Evolutionary conservation across 2,329 filamentous ascomycete species (phyloP).

Genomic region (Sporothrix phasma): DNA sequence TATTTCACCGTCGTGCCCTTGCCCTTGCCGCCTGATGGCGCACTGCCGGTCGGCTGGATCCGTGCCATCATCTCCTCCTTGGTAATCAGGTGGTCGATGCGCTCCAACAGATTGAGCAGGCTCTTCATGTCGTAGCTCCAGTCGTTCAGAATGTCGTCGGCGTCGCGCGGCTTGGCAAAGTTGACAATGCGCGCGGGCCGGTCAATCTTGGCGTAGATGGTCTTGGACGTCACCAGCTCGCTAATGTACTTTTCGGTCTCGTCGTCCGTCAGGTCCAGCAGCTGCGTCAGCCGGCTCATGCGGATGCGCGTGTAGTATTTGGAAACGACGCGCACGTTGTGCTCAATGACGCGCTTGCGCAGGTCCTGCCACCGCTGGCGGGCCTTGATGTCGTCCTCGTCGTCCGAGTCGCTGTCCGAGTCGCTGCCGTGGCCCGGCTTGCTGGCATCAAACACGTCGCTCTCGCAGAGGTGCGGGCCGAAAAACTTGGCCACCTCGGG

Average conservation of each 20-base stretch:
- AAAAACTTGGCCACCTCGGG: conserved; percentile 84
- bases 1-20: conserved; percentile 32
- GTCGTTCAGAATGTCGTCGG: conserved; percentile 93
- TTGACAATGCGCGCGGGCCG: conserved; percentile 83
- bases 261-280: conserved; percentile 84
- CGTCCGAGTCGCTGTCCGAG: no score
- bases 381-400: conserved; percentile 68
- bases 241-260: conserved; percentile 99
- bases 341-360: conserved; percentile 96
- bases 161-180: conserved; percentile 89
- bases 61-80: conserved; percentile 99
- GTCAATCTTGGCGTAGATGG: conserved; percentile 95
- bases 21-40: conserved; percentile 28
- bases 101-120: conserved; percentile 64
- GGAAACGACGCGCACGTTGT: conserved; percentile 94
- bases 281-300: conserved; percentile 78
- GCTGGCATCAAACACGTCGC: conserved; percentile 75
- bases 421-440: conserved; percentile 43
- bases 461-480: conserved; percentile 75
- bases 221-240: conserved; percentile 93
- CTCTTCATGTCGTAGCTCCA: conserved; percentile 87
- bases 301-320: conserved; percentile 98
- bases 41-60: conserved; percentile 56
- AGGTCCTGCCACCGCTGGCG: conserved; percentile 85
- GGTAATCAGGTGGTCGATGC: conserved; percentile 94